phyloP scores from a whole-genome alignment of 2,329 filamentous ascomycete species.

The Chaetomium strumarium region DNA sequence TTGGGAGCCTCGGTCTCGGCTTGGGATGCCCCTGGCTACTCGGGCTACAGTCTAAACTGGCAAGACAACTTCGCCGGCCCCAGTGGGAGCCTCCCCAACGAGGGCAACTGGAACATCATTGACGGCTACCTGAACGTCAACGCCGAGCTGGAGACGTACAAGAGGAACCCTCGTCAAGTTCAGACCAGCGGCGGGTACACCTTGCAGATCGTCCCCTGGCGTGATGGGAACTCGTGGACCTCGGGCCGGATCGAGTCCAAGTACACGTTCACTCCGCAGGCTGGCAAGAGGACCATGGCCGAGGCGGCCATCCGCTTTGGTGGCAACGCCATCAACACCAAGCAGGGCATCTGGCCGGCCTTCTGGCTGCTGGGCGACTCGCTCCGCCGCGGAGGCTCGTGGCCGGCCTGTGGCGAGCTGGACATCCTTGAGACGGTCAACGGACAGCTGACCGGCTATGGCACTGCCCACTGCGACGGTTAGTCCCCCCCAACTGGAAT shows the following conservation, averaged over 20 bases:
- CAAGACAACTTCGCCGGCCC: constrained; percentile 40
- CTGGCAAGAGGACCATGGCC: constrained; percentile 37
- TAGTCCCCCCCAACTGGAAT: neutral
- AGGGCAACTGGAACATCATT: constrained; percentile 41
- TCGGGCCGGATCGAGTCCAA: constrained; percentile 45
- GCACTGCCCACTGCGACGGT: constrained; percentile 43
- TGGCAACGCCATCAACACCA: constrained; percentile 31
- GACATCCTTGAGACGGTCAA: constrained; percentile 47
- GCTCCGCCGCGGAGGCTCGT: constrained; percentile 39
- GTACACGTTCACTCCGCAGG: constrained; percentile 39
- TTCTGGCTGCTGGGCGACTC: constrained; percentile 48
- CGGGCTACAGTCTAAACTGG: constrained; percentile 41
- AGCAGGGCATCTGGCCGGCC: constrained; percentile 48
- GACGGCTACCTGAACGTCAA: constrained; percentile 41
- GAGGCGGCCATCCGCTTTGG: constrained; percentile 44
- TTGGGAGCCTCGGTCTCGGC: constrained; percentile 28
- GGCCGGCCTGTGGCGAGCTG: constrained; percentile 47
- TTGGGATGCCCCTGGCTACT: constrained; percentile 34
- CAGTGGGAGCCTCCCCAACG: constrained; percentile 34
- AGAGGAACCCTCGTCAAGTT: constrained; percentile 38
- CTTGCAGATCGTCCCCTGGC: constrained; percentile 45
- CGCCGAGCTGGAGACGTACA: constrained; percentile 45
- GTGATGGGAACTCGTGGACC: constrained; percentile 37
- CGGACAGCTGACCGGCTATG: constrained; percentile 39
- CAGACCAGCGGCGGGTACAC: constrained; percentile 47